phyloP scores from a whole-genome alignment of 1,284 basidiomycete species.

The Laetiporus sulphureus region DNA sequence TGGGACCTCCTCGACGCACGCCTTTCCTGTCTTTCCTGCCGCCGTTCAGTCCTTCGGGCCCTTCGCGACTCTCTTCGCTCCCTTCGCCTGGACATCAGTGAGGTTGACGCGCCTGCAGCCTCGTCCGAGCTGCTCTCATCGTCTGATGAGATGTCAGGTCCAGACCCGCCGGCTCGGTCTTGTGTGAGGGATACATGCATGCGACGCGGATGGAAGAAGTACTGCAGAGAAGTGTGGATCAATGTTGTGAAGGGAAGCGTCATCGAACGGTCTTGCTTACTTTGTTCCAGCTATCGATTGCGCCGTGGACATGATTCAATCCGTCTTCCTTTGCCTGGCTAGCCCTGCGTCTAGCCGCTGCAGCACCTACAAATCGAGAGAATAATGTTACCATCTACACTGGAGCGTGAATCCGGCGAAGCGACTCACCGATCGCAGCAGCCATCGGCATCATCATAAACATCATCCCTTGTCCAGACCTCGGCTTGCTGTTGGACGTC shows the following conservation, averaged over 20 bases:
- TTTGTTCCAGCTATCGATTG: slow-evolving; percentile 18
- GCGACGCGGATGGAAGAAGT: slow-evolving; percentile 29
- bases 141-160: slow-evolving; percentile 3
- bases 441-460: slow-evolving; percentile 12
- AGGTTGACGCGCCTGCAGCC: too few relatives aligned
- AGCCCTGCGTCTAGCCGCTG: slow-evolving; percentile 5
- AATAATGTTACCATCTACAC: neutral
- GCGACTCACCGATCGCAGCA: neutral
- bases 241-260: too few relatives aligned
- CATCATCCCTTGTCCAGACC: too few relatives aligned
- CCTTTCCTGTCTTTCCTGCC: neutral
- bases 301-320: slow-evolving; percentile 11
- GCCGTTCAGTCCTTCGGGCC: too few relatives aligned
- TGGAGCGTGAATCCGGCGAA: neutral
- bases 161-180: slow-evolving; percentile 12
- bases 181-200: slow-evolving; percentile 28
- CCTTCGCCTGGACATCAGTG: neutral
- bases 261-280: slow-evolving; percentile 5
- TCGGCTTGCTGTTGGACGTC: slow-evolving; percentile 9
- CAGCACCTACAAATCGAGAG: slow-evolving; percentile 2
- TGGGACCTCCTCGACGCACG: slow-evolving; percentile 1
- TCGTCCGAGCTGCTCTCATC: neutral
- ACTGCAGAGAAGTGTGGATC: slow-evolving; percentile 10
- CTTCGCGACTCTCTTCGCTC: neutral
- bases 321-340: slow-evolving; percentile 9